A percentile compares a stretch with the other conserved stretches of the same genome.
Conservation (phyloP, 2,329 filamentous ascomycete species). For the Sarocladiaceae sp. region DNA sequence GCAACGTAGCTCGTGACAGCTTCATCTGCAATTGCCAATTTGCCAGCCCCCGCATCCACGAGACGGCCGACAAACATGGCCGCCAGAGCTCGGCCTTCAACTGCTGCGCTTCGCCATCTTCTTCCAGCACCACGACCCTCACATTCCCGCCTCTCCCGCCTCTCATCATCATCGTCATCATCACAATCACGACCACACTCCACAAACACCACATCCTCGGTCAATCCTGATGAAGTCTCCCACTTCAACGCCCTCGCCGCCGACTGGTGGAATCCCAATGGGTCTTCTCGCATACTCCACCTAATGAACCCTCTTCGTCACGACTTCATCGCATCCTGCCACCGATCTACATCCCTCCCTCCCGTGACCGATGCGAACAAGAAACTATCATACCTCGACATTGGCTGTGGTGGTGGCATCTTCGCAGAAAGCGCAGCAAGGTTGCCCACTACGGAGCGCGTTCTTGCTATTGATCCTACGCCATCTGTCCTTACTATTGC, state of each 20-base stretch:
- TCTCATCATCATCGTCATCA: neutral
- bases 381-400: slow-evolving; percentile 70
- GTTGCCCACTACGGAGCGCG: slow-evolving; percentile 55
- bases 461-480: slow-evolving; percentile 76
- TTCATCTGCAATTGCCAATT: no score
- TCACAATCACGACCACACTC: slow-evolving; percentile 16
- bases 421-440: slow-evolving; percentile 86
- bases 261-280: slow-evolving; percentile 96
- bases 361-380: slow-evolving; percentile 14
- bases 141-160: neutral
- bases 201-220: slow-evolving; percentile 33
- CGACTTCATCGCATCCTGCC: slow-evolving; percentile 79
- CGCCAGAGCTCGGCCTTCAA: neutral
- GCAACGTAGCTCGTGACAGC: neutral
- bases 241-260: slow-evolving; percentile 94
- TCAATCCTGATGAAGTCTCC: slow-evolving; percentile 83
- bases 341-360: slow-evolving; percentile 35
- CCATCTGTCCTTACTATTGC: slow-evolving; percentile 72
- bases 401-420: slow-evolving; percentile 94
- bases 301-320: slow-evolving; percentile 98
- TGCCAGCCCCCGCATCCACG: no score
- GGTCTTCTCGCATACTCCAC: slow-evolving; percentile 86
- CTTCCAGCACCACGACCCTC: neutral
- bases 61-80: neutral
- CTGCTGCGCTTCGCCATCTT: neutral